A percentile compares a stretch with the other conserved stretches of the same genome.
Conservation (phyloP, 768 basidiomycete species). For the Mycena pura region DNA sequence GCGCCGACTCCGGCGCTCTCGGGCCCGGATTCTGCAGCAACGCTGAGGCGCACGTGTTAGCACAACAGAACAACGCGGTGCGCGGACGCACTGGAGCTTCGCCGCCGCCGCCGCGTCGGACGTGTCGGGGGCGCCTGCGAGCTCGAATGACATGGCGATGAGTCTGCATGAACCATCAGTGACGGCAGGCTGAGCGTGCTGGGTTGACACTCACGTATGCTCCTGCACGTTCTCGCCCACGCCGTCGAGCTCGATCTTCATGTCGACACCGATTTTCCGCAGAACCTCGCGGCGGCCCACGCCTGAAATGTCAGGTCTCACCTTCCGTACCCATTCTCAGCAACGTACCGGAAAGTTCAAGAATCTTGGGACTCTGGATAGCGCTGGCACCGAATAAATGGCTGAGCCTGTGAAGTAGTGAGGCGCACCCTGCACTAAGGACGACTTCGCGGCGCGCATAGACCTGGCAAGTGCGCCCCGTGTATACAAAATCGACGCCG, state of each 20-base stretch:
- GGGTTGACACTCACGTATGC: constrained; percentile 39
- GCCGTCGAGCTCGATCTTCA: constrained; percentile 40
- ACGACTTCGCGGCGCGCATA: constrained; percentile 58
- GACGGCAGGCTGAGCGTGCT: neutral
- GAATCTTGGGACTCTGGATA: constrained; percentile 6
- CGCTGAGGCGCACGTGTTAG: neutral
- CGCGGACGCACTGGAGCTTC: constrained; percentile 40
- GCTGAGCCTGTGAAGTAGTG: neutral
- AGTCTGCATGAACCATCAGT: neutral
- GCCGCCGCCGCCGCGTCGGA: constrained; percentile 39
- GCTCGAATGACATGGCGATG: constrained; percentile 7
- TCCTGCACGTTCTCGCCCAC: constrained; percentile 66
- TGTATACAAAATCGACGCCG: constrained; percentile 53
- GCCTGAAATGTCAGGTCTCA: neutral
- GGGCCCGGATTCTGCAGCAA: neutral
- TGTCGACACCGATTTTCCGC: constrained; percentile 43
- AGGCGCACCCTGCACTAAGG: constrained; percentile 46
- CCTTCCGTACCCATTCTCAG: too few relatives aligned
- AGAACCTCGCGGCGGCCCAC: constrained; percentile 36
- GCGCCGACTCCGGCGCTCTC: constrained; percentile 30
- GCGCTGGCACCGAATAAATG: neutral
- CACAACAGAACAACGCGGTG: too few relatives aligned
- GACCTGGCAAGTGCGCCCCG: constrained; percentile 38
- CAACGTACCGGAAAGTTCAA: constrained; percentile 4
- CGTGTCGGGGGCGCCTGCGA: constrained; percentile 27